Conservation (phyloP, 768 basidiomycete species). For the Rhodocollybia butyracea region DNA sequence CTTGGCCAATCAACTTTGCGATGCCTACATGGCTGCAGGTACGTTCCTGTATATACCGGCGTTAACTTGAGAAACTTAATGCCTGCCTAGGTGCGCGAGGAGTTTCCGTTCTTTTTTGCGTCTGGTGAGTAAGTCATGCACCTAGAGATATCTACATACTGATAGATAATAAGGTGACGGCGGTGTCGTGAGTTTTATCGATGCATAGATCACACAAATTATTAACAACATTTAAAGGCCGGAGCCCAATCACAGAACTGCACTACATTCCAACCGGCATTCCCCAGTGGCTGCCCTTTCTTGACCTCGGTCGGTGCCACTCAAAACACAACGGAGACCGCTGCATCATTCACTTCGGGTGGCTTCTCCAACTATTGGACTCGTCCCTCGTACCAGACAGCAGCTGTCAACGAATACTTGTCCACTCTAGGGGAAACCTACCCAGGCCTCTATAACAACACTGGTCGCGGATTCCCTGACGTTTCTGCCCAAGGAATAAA, state of each 20-base stretch:
- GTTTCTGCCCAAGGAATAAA: constrained; percentile 39
- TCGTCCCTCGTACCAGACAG: constrained; percentile 24
- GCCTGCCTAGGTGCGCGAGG: constrained; percentile 52
- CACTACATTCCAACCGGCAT: constrained; percentile 28
- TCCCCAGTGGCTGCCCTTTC: constrained; percentile 48
- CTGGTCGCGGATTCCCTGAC: constrained; percentile 36
- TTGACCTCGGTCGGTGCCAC: constrained; percentile 13
- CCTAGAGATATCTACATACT: neutral
- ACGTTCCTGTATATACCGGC: no score
- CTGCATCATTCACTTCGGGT: constrained; percentile 44
- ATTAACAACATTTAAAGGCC: neutral
- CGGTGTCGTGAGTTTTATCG: no score
- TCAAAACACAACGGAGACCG: constrained; percentile 29
- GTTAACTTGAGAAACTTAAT: no score
- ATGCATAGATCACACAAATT: neutral
- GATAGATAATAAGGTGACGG: constrained; percentile 32
- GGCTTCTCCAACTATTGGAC: constrained; percentile 46
- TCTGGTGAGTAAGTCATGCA: constrained; percentile 36
- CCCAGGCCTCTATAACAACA: constrained; percentile 43
- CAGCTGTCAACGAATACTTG: constrained; percentile 21
- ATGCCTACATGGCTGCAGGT: constrained; percentile 30
- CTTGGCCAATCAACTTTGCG: constrained; percentile 21
- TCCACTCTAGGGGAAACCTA: constrained; percentile 26
- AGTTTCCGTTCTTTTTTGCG: constrained; percentile 41
- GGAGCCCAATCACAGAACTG: constrained; percentile 10